Base-by-base conservation (phyloP, 139 green algal genomes). In the Closterium sp. region DNA sequence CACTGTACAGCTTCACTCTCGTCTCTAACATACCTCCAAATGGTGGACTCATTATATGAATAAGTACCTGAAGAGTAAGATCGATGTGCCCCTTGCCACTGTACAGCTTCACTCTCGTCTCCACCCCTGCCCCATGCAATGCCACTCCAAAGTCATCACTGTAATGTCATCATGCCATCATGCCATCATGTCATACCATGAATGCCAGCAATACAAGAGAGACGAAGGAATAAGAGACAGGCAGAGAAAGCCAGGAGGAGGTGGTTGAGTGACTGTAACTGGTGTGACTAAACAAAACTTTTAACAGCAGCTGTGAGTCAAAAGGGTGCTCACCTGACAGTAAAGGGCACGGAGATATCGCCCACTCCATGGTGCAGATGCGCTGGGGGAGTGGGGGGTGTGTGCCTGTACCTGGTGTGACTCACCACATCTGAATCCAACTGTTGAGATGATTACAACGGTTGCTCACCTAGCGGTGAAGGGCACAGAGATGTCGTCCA, bases 71-170 rank as follows among this genome's bases (percentile, higher is more conserved):
- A 2, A 91, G 64, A 55, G 88, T 91, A 23, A 38, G 86, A 31
- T 94, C 91, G 23, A 93, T 94, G 91, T 94, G 92, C 5, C 92
- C 91, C 91, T 94, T 94, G 25, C 91, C 92, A 8, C 81, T 31
- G 76, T 90, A 84, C 21, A 93, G 85, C 84, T 89, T 85, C 25
- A 85, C 33, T n/a, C 55, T 38, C 32, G 94, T 91, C 23, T 34
- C 36, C 33, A 69, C 92, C 64, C 91, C 91, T n/a, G 86, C 69
- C 43, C 16, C 33, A 12, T 91, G 28, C 85, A 94, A 43, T 31
- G 85, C 84, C 23, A 33, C 33, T 33, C 87, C 90, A 90, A 93
- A 93, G 55, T 76, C 55, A 16, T 76, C 55, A 76, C 55, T 76
- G 55, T 76, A 3, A 76, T 76, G 55, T 19, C 43, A 66, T 16